A percentile compares a stretch with the other conserved stretches of the same genome.
phyloP scores from a whole-genome alignment of 805 yeast genomes.

The Ogataea salicorniae region DNA sequence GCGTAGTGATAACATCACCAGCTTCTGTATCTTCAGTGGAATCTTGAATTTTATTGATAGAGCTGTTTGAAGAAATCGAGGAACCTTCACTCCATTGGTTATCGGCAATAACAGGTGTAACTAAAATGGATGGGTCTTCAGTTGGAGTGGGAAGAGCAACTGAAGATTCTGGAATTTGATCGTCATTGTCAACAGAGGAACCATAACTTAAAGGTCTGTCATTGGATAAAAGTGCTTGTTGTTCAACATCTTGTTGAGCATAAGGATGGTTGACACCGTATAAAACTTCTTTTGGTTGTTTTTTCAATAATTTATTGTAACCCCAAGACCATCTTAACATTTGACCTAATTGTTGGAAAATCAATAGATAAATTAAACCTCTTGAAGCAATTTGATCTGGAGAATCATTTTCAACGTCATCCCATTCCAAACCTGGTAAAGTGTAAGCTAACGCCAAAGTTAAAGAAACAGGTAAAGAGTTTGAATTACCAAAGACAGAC shows the following conservation, averaged over 20 bases:
- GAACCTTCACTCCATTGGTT: conserved; percentile 25
- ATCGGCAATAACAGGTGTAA: conserved; percentile 1
- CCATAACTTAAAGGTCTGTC: conserved; percentile 16
- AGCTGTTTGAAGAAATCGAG: conserved; percentile 18
- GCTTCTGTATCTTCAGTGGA: not conserved
- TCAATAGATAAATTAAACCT: conserved; percentile 67
- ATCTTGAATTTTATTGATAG: conserved; percentile 3
- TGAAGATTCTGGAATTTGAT: not conserved
- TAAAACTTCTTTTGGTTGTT: conserved; percentile 36
- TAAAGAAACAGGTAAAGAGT: conserved; percentile 89
- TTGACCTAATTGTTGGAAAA: conserved; percentile 81
- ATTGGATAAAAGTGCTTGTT: conserved; percentile 3
- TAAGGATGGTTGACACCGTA: conserved; percentile 10
- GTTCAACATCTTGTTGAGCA: conserved; percentile 20
- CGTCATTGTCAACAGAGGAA: conserved; percentile 9
- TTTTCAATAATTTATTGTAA: conserved; percentile 60
- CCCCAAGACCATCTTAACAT: conserved; percentile 88
- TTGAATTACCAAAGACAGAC: conserved; percentile 95
- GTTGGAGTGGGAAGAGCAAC: conserved; percentile 1
- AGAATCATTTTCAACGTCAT: conserved; percentile 58
- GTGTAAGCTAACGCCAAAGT: conserved; percentile 75
- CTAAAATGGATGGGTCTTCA: not conserved
- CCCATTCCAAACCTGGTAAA: conserved; percentile 73
- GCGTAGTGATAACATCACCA: not conserved
- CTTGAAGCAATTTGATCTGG: conserved; percentile 71